These are phyloP conservation scores for Kwoniella bestiolae DNA, from an alignment of 768 basidiomycete genomes.

Conservation along the genomic window DNA sequence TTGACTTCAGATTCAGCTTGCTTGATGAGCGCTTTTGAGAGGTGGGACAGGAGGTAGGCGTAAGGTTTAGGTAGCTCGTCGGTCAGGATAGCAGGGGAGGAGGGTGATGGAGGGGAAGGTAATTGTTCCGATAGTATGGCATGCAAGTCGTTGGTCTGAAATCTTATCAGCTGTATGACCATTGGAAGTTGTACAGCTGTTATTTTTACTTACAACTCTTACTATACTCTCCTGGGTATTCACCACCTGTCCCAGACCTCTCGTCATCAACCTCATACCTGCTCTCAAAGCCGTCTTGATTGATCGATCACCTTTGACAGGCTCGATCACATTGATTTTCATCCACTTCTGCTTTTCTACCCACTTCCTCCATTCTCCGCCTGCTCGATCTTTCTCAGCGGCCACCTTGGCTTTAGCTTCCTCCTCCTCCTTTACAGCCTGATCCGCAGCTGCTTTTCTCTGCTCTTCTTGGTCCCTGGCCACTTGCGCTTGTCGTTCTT, in stretches of 20 bases:
- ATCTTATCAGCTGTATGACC: conserved; percentile 17
- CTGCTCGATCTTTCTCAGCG: conserved; percentile 36
- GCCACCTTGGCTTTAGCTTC: conserved; percentile 27
- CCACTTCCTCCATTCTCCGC: conserved; percentile 46
- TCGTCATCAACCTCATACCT: conserved; percentile 50
- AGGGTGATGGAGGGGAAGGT: conserved; percentile 22
- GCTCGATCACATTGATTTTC: conserved; percentile 59
- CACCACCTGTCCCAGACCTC: conserved; percentile 53
- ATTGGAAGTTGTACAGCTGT: conserved; percentile 29
- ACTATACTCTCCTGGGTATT: conserved; percentile 46
- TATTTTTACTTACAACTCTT: conserved; percentile 40
- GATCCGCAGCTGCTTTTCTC: conserved; percentile 22
- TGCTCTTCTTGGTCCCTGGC: conserved; percentile 26
- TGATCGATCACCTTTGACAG: conserved; percentile 65
- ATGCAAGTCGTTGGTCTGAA: conserved; percentile 55
- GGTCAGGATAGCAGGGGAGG: conserved; percentile 35
- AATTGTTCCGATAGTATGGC: conserved; percentile 58
- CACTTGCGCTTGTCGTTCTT: conserved; percentile 22
- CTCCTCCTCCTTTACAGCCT: conserved; percentile 30
- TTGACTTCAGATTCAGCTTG: conserved; percentile 94
- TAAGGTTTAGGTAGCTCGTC: conserved; percentile 61
- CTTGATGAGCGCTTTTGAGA: conserved; percentile 81
- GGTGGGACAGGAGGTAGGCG: conserved; percentile 77
- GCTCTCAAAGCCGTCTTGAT: conserved; percentile 33
- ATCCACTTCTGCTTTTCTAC: conserved; percentile 47